Evolutionary conservation across 805 yeast genomes (phyloP).

Genomic region (Wickerhamiella occidentalis): DNA sequence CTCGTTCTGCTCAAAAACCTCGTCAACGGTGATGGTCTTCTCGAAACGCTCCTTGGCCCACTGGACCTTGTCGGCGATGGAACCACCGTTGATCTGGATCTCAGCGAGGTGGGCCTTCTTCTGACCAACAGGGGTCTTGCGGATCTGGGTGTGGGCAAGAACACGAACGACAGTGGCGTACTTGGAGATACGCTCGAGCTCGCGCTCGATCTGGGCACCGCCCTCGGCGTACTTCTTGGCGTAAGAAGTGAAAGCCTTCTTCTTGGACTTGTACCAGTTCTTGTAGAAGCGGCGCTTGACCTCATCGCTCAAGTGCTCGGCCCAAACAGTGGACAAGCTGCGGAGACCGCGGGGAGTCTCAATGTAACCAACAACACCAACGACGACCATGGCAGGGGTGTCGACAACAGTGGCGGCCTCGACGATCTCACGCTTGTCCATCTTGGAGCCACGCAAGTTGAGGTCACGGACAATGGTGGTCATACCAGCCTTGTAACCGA

Average conservation of each 20-base stretch:
- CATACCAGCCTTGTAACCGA: slow-evolving; percentile 99
- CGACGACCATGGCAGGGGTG: slow-evolving; percentile 97
- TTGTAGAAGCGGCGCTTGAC: slow-evolving; percentile 99
- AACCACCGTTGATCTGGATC: slow-evolving; percentile 99
- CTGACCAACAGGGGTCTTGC: slow-evolving; percentile 97
- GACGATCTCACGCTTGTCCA: slow-evolving; percentile 99
- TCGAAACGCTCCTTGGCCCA: slow-evolving; percentile 99
- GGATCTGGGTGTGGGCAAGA: slow-evolving; percentile 97
- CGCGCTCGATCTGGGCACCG: slow-evolving; percentile 81
- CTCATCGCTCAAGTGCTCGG: slow-evolving; percentile 99
- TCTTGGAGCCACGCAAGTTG: slow-evolving; percentile 99
- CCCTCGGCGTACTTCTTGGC: slow-evolving; percentile 93
- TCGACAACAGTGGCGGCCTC: slow-evolving; percentile 99
- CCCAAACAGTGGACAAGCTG: slow-evolving; percentile 99
- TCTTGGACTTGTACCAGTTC: slow-evolving; percentile 99
- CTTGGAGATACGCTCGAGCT: slow-evolving; percentile 96
- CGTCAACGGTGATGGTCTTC: slow-evolving; percentile 91
- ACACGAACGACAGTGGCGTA: slow-evolving; percentile 98
- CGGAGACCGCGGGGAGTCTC: slow-evolving; percentile 99
- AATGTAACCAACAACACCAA: slow-evolving; percentile 99
- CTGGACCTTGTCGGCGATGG: slow-evolving; percentile 90
- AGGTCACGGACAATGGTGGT: slow-evolving; percentile 99
- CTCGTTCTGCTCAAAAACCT: slow-evolving; percentile 98
- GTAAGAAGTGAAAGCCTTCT: slow-evolving; percentile 99
- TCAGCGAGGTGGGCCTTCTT: slow-evolving; percentile 99